phyloP scores from a whole-genome alignment of 768 basidiomycete species.

The Rhizopogon vulgaris region DNA sequence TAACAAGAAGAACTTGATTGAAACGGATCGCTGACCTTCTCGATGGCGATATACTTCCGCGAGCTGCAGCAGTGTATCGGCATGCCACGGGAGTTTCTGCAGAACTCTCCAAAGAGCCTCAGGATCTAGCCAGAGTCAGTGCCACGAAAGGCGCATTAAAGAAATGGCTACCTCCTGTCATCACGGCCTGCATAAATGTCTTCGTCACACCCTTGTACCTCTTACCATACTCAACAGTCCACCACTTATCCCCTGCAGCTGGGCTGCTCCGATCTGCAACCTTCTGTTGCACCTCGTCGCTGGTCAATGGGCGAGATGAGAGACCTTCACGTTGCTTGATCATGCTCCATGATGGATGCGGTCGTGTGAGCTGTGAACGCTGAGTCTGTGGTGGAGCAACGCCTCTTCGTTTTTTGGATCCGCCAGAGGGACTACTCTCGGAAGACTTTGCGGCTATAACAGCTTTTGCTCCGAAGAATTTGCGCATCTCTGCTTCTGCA shows the following conservation, averaged over 20 bases:
- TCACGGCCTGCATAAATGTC: slow-evolving; percentile 75
- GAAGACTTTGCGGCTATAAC: slow-evolving; percentile 54
- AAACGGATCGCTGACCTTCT: slow-evolving; percentile 54
- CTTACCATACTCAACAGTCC: slow-evolving; percentile 83
- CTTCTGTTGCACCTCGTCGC: slow-evolving; percentile 47
- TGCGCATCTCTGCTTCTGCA: slow-evolving; percentile 83
- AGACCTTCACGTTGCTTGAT: slow-evolving; percentile 68
- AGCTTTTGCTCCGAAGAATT: slow-evolving; percentile 91
- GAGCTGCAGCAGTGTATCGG: slow-evolving; percentile 83
- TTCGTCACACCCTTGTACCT: slow-evolving; percentile 77
- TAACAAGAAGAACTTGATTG: not conserved
- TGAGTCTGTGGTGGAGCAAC: slow-evolving; percentile 27
- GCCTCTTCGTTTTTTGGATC: slow-evolving; percentile 33
- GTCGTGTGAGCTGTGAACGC: slow-evolving; percentile 72
- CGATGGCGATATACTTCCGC: slow-evolving; percentile 82
- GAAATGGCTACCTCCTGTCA: slow-evolving; percentile 63
- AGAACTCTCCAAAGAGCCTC: slow-evolving; percentile 73
- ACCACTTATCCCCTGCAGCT: slow-evolving; percentile 66
- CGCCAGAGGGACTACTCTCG: slow-evolving; percentile 27
- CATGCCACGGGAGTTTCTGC: slow-evolving; percentile 83
- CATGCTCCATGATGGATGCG: slow-evolving; percentile 71
- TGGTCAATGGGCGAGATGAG: slow-evolving; percentile 49
- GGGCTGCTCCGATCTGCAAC: slow-evolving; percentile 34
- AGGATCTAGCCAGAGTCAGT: slow-evolving; percentile 47
- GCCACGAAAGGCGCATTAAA: not conserved